These are phyloP conservation scores for Wickerhamomyces xylosicus DNA, from an alignment of 805 yeast genomes.

Conservation along the genomic window DNA sequence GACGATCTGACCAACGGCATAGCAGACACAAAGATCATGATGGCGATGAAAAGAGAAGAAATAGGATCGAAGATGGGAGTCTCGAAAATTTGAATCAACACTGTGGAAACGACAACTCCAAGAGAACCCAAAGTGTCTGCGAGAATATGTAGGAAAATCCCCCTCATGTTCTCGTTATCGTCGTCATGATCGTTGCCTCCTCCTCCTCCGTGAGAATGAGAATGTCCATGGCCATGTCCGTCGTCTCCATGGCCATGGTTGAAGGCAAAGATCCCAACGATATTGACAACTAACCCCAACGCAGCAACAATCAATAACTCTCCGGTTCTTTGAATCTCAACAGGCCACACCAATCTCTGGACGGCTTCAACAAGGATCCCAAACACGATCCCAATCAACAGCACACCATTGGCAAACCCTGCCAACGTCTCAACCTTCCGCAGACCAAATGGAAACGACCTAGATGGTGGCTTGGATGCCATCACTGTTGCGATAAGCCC, in stretches of 20 bases:
- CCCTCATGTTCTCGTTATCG: slow-evolving; percentile 75
- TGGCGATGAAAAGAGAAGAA: slow-evolving; percentile 81
- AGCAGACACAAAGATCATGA: slow-evolving; percentile 70
- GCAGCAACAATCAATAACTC: slow-evolving; percentile 80
- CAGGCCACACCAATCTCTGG: slow-evolving; percentile 72
- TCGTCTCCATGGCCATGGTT: slow-evolving; percentile 59
- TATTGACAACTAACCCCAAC: slow-evolving; percentile 77
- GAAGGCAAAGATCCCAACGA: slow-evolving; percentile 91
- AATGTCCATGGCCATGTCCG: slow-evolving; percentile 35
- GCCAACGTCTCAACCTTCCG: slow-evolving; percentile 82
- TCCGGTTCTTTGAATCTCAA: slow-evolving; percentile 64
- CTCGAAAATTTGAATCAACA: slow-evolving; percentile 57
- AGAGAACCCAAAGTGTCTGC: slow-evolving; percentile 97
- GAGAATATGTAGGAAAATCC: slow-evolving; percentile 83
- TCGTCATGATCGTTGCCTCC: slow-evolving; percentile 16
- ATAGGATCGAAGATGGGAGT: slow-evolving; percentile 82
- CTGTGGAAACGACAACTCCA: slow-evolving; percentile 88
- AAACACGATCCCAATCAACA: slow-evolving; percentile 78
- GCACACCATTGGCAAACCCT: slow-evolving; percentile 90
- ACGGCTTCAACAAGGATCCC: slow-evolving; percentile 83
- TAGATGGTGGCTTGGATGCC: slow-evolving; percentile 47
- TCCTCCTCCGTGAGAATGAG: slow-evolving; percentile 19
- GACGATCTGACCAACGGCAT: slow-evolving; percentile 78
- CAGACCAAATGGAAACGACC: slow-evolving; percentile 80
- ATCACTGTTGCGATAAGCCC: slow-evolving; percentile 81